Conservation (phyloP, 768 basidiomycete species). For the Solioccasus polychromus region DNA sequence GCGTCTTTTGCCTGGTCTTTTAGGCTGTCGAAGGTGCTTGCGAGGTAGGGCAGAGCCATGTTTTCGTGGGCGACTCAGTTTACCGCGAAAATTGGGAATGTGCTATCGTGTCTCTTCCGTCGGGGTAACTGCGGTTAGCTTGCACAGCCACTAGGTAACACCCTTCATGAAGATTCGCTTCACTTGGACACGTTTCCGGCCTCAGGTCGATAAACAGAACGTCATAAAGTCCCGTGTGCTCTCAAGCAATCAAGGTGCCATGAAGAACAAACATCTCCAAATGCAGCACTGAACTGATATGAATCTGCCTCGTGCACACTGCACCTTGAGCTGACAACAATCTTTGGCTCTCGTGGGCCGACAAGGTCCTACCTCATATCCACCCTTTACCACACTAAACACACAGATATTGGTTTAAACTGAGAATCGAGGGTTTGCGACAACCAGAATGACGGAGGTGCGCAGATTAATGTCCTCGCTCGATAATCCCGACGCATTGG, state of each 20-base stretch:
- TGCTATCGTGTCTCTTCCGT: background rate
- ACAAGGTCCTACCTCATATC: background rate
- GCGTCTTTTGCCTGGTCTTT: constrained; percentile 81
- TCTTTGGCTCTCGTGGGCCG: background rate
- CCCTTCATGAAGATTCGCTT: too few species aligned
- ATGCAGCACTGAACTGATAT: constrained; percentile 21
- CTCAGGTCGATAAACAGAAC: too few species aligned
- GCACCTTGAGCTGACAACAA: background rate
- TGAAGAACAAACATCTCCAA: constrained; percentile 9
- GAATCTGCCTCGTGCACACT: constrained; percentile 22
- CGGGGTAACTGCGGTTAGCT: background rate
- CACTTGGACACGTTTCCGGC: too few species aligned
- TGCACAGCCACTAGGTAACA: constrained; percentile 10
- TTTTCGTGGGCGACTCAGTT: background rate
- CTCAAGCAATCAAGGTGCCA: too few species aligned
- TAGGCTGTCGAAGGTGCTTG: constrained; percentile 50
- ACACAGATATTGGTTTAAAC: background rate
- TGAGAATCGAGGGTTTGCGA: too few species aligned
- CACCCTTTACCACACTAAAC: constrained; percentile 6
- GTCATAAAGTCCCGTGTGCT: too few species aligned
- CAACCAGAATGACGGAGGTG: constrained; percentile 15
- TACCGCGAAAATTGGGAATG: background rate
- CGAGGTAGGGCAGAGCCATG: constrained; percentile 33
- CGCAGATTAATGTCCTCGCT: constrained; percentile 10
- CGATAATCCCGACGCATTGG: background rate